Evolutionary conservation across 352 stramenopile species (phyloP).

Genomic region (Phytophthora pseudosyringae): DNA sequence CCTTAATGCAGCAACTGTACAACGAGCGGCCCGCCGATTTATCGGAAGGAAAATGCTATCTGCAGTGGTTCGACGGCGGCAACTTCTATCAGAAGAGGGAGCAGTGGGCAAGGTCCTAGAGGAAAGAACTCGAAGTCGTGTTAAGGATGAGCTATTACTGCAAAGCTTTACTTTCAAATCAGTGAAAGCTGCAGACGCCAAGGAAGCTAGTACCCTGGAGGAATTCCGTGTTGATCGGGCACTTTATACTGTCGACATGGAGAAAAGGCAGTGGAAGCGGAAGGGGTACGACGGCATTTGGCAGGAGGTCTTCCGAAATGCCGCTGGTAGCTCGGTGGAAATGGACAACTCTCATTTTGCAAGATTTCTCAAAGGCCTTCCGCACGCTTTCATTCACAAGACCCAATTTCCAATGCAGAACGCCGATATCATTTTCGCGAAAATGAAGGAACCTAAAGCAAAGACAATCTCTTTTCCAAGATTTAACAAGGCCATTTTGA

Average conservation of each 20-base stretch:
- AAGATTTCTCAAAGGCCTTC: slow-evolving; percentile 68
- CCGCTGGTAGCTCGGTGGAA: slow-evolving; percentile 49
- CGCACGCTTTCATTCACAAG: slow-evolving; percentile 66
- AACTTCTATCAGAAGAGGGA: slow-evolving; percentile 60
- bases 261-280: slow-evolving; percentile 50
- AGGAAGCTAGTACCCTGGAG: neutral
- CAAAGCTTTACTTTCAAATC: slow-evolving; percentile 65
- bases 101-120: slow-evolving; percentile 59
- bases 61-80: slow-evolving; percentile 46
- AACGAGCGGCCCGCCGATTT: slow-evolving; percentile 44
- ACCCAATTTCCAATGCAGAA: slow-evolving; percentile 61
- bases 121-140: slow-evolving; percentile 45
- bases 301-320: slow-evolving; percentile 68
- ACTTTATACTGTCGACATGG: slow-evolving; percentile 46
- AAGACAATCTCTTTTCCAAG: slow-evolving; percentile 61
- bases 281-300: slow-evolving; percentile 71
- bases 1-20: slow-evolving; percentile 44
- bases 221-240: slow-evolving; percentile 44
- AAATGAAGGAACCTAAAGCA: slow-evolving; percentile 80
- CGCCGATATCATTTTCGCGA: slow-evolving; percentile 69
- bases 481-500: slow-evolving; percentile 69
- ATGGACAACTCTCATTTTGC: slow-evolving; percentile 76
- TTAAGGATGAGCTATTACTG: slow-evolving; percentile 66
- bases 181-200: slow-evolving; percentile 29
- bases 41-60: slow-evolving; percentile 49